phyloP scores from a whole-genome alignment of 2,329 filamentous ascomycete species.

The Botrytis aclada region DNA sequence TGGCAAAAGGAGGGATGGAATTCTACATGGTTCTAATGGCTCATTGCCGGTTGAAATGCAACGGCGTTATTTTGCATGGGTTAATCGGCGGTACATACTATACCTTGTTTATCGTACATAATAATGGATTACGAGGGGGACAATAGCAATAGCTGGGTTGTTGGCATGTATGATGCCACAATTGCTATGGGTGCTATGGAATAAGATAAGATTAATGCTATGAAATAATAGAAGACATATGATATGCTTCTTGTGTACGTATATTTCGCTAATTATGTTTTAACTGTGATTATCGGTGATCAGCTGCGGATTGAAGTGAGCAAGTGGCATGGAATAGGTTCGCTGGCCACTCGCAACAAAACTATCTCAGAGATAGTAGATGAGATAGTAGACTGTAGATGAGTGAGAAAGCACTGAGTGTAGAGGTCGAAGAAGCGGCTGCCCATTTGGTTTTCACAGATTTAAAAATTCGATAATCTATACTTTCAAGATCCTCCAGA shows the following conservation, averaged over 20 bases:
- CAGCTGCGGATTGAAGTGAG: background rate
- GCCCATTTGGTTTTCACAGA: background rate
- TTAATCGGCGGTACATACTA: slow-evolving; percentile 6
- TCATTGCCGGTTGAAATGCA: slow-evolving; percentile 7
- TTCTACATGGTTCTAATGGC: slow-evolving; percentile 1
- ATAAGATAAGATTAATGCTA: slow-evolving; percentile 10
- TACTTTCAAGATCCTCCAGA: background rate
- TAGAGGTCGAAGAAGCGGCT: background rate
- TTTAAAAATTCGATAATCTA: background rate
- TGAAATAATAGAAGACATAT: background rate
- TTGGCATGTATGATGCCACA: slow-evolving; percentile 8
- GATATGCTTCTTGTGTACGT: background rate
- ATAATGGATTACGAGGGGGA: slow-evolving; percentile 12
- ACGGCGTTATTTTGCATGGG: slow-evolving; percentile 13
- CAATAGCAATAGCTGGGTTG: slow-evolving; percentile 4
- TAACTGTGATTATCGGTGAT: background rate
- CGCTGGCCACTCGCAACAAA: background rate
- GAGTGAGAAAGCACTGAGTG: background rate
- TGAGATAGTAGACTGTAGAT: background rate
- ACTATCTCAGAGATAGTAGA: background rate
- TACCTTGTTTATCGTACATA: slow-evolving; percentile 17
- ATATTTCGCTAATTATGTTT: background rate
- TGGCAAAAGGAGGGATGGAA: background rate
- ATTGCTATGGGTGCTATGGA: background rate
- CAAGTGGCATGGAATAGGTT: background rate